These are phyloP conservation scores for Henckelia pumila DNA, from an alignment of 257 asterid genomes.

Conservation along the genomic window DNA sequence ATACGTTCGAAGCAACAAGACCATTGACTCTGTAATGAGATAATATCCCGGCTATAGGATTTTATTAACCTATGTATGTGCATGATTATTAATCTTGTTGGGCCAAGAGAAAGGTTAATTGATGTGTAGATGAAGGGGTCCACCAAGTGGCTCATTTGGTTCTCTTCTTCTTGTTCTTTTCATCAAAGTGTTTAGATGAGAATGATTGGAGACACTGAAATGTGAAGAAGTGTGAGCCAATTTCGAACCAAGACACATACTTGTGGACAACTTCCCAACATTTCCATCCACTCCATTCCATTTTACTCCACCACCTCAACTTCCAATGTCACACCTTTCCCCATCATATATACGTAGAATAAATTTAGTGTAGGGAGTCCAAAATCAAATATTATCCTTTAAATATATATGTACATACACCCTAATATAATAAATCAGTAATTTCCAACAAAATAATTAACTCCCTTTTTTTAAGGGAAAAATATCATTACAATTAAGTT, in stretches of 20 bases:
- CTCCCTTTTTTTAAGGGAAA: no score
- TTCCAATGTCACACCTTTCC: slow-evolving; percentile 34
- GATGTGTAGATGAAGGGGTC: not conserved
- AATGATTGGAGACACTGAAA: slow-evolving; percentile 25
- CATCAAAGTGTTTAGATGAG: slow-evolving; percentile 22
- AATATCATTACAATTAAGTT: no score
- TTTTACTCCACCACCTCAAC: slow-evolving; percentile 55
- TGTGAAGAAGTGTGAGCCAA: slow-evolving; percentile 30
- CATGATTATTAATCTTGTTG: no score
- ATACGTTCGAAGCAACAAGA: no score
- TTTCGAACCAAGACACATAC: slow-evolving; percentile 50
- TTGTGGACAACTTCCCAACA: slow-evolving; percentile 73
- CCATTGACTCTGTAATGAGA: no score
- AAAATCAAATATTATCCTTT: no score
- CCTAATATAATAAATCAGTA: not conserved
- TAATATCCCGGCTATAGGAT: no score
- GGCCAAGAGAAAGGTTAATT: no score
- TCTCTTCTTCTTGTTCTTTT: slow-evolving; percentile 35
- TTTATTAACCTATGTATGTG: no score
- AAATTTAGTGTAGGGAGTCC: not conserved
- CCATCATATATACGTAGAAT: not conserved
- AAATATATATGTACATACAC: no score
- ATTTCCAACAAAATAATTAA: no score
- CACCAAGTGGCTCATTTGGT: not conserved
- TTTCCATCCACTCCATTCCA: slow-evolving; percentile 60